Base-by-base conservation (phyloP, 495 filamentous ascomycete genomes). In the Amniculicola lignicola region DNA sequence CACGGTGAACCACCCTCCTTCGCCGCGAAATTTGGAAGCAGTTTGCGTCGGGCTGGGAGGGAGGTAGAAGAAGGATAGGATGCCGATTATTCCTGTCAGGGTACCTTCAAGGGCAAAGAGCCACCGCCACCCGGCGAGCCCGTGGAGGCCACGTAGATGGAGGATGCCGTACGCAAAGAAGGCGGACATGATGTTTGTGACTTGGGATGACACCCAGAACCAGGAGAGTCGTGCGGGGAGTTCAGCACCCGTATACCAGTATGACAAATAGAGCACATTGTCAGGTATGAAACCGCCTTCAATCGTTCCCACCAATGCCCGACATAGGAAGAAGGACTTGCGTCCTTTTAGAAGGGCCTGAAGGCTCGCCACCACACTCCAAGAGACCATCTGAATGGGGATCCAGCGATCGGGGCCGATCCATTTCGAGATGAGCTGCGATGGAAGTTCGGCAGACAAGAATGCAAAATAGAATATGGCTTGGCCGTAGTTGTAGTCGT, bases 141-240 rank as follows among this genome's bases (percentile, higher is more conserved):
- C 84, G 14, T 78, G 63, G 14, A 76, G 66, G 4, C 78, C 75
- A 11, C 81, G 72, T 54, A 92, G 77, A 42, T 83, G 86, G 6
- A 90, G 71, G 29, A 90, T 75, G 0, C 85, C 88, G 59, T 78
- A 87, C 0, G 86, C 88, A 5, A 90, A 67, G 37, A 92, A 82
- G 0, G 86, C 79, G 12, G 81, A 75, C 16, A 87, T 50, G 39
- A 90, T 87, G 18, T 78, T 70, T 0, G 87, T 86, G 0, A 71
- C 59, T 36, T 78, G 74, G 66, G 84, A 85, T n/a, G 84, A 77
- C 0, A 79, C 78, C 87, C 87, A 90, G 69, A 88, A 88, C 50
- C 71, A 84, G 57, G 75, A 76, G 31, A 87, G 73, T 0, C 84
- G 80, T 22, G 79, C 74, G 0, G 85, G 82, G 9, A 91, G 72